A percentile compares a stretch with the other conserved stretches of the same genome.
These are phyloP conservation scores for Aspergillus sojae DNA, from an alignment of 2,329 filamentous ascomycete species.

Conservation along the genomic window DNA sequence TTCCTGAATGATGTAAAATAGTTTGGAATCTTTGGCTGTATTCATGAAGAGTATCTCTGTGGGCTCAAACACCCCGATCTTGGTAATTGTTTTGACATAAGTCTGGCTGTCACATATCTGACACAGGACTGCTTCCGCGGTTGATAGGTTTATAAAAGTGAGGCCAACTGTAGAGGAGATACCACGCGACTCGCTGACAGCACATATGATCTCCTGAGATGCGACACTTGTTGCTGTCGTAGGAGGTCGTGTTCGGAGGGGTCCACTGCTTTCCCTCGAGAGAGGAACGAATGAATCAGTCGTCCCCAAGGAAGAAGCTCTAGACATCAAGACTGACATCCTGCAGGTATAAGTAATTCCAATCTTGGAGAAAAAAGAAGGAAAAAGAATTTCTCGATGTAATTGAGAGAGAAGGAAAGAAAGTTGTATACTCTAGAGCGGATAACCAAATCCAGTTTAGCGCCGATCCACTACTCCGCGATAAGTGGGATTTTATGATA, in stretches of 20 bases:
- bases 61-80: slow-evolving; percentile 78
- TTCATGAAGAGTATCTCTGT: slow-evolving; percentile 77
- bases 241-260: slow-evolving; percentile 53
- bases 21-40: slow-evolving; percentile 73
- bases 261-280: slow-evolving; percentile 43
- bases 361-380: not conserved
- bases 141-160: slow-evolving; percentile 83
- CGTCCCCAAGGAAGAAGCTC: slow-evolving; percentile 10
- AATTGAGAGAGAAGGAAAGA: not conserved
- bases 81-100: slow-evolving; percentile 85
- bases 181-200: slow-evolving; percentile 83
- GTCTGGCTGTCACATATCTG: slow-evolving; percentile 94
- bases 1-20: slow-evolving; percentile 74
- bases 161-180: slow-evolving; percentile 82
- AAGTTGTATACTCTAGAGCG: not conserved
- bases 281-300: slow-evolving; percentile 25
- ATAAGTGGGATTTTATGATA: slow-evolving; percentile 25
- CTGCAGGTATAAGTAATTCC: not conserved
- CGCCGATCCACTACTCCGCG: slow-evolving; percentile 16
- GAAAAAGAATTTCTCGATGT: not conserved
- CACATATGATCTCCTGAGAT: slow-evolving; percentile 79
- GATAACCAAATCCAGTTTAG: slow-evolving; percentile 24
- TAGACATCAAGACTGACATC: slow-evolving; percentile 7
- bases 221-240: slow-evolving; percentile 61
- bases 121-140: slow-evolving; percentile 80